A percentile compares a stretch with the other conserved stretches of the same genome.
Conservation (phyloP, 2,329 filamentous ascomycete genomes). For the Teratosphaeria epicoccoides region DNA sequence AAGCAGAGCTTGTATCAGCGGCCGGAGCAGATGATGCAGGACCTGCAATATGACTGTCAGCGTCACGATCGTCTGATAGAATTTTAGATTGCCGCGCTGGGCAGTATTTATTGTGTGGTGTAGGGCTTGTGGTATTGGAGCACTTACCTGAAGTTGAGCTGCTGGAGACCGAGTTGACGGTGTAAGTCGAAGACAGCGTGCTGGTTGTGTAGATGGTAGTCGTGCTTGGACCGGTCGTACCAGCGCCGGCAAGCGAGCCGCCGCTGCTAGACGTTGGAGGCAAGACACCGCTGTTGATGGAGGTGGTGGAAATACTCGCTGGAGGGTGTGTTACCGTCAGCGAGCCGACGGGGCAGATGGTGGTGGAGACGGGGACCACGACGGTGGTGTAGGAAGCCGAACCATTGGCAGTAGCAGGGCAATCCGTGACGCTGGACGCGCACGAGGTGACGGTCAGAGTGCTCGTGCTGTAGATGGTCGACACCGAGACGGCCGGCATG, state of each 20-base stretch:
- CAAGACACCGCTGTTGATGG: not conserved
- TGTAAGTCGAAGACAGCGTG: not conserved
- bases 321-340: not conserved
- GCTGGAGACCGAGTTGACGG: not conserved
- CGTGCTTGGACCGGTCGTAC: not conserved
- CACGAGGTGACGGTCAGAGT: conserved; percentile 15
- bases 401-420: conserved; percentile 8
- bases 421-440: conserved; percentile 12
- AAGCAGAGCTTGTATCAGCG: too few relatives aligned
- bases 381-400: not conserved
- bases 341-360: not conserved
- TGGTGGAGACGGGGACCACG: not conserved
- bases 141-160: not conserved
- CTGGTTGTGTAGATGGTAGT: not conserved
- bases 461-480: conserved; percentile 12
- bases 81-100: not conserved
- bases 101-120: not conserved
- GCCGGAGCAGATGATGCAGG: not conserved
- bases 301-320: not conserved
- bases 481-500: conserved; percentile 4
- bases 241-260: not conserved
- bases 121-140: not conserved
- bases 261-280: not conserved
- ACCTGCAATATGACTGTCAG: not conserved
- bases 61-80: not conserved